phyloP scores from a whole-genome alignment of 129 eudicot species.

The Centrapalus pauciflorus region DNA sequence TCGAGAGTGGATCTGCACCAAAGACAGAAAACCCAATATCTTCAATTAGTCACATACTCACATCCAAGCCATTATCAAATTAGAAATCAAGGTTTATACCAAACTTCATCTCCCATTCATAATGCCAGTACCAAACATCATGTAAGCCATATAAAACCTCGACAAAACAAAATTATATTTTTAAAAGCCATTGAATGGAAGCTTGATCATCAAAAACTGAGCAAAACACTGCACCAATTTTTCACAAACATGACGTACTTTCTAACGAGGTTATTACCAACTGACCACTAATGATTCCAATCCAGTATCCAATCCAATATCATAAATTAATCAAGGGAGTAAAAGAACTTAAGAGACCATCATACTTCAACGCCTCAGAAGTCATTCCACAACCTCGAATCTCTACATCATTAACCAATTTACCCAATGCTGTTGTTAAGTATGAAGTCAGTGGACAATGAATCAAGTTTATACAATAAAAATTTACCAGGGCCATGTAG shows the following conservation, averaged over 20 bases:
- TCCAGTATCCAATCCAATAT: constrained; percentile 65
- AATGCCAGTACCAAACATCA: constrained; percentile 20
- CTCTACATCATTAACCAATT: constrained; percentile 53
- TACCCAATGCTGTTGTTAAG: constrained; percentile 72
- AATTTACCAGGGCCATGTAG: constrained; percentile 97
- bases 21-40: too few relatives aligned
- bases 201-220: constrained; percentile 29
- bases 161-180: constrained; percentile 32
- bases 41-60: too few relatives aligned
- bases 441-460: constrained; percentile 54
- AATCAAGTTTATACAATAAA: constrained; percentile 40
- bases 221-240: constrained; percentile 44
- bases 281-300: constrained; percentile 64
- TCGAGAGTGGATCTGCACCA: too few relatives aligned
- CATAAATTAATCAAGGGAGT: constrained; percentile 66
- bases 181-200: constrained; percentile 33
- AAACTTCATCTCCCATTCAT: too few relatives aligned
- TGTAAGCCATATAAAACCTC: constrained; percentile 35
- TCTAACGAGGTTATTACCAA: constrained; percentile 68
- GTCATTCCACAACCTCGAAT: constrained; percentile 91
- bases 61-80: too few relatives aligned
- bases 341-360: constrained; percentile 89
- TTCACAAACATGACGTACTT: constrained; percentile 66
- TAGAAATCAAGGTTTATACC: too few relatives aligned
- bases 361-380: constrained; percentile 85